Evolutionary conservation across 805 yeast species (phyloP).

Genomic region (Blastobotrys attinorum): DNA sequence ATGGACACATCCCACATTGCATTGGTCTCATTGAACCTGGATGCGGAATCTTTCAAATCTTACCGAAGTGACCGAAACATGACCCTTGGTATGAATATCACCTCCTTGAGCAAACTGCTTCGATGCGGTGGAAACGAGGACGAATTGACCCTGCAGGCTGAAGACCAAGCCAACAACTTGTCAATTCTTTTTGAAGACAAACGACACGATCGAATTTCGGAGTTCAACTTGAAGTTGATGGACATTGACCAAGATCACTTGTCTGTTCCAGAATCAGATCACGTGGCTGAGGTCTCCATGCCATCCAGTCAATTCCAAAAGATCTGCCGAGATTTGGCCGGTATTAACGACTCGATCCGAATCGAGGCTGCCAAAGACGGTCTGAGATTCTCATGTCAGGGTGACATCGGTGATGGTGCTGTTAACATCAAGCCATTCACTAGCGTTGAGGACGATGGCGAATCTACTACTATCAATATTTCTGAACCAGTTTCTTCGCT

Average conservation of each 20-base stretch:
- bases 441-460: slow-evolving; percentile 69
- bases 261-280: slow-evolving; percentile 88
- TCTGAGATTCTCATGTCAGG: slow-evolving; percentile 81
- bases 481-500: slow-evolving; percentile 81
- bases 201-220: slow-evolving; percentile 83
- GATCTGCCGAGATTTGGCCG: slow-evolving; percentile 78
- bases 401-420: slow-evolving; percentile 84
- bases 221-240: slow-evolving; percentile 86
- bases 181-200: slow-evolving; percentile 84
- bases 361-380: slow-evolving; percentile 87
- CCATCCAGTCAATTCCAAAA: slow-evolving; percentile 86
- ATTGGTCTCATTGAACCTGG: slow-evolving; percentile 79
- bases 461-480: slow-evolving; percentile 66
- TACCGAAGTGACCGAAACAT: slow-evolving; percentile 94
- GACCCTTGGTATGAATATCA: slow-evolving; percentile 85
- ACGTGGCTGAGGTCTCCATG: slow-evolving; percentile 77
- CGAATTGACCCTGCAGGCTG: slow-evolving; percentile 80
- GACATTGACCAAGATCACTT: slow-evolving; percentile 93
- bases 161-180: slow-evolving; percentile 75
- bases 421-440: slow-evolving; percentile 78
- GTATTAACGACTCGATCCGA: slow-evolving; percentile 79
- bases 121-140: slow-evolving; percentile 89
- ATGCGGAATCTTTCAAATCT: slow-evolving; percentile 79
- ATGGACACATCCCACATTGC: slow-evolving; percentile 96
- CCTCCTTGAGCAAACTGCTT: slow-evolving; percentile 78